phyloP scores from a whole-genome alignment of 495 filamentous ascomycete genomes.

The Geoglossum glabrum region DNA sequence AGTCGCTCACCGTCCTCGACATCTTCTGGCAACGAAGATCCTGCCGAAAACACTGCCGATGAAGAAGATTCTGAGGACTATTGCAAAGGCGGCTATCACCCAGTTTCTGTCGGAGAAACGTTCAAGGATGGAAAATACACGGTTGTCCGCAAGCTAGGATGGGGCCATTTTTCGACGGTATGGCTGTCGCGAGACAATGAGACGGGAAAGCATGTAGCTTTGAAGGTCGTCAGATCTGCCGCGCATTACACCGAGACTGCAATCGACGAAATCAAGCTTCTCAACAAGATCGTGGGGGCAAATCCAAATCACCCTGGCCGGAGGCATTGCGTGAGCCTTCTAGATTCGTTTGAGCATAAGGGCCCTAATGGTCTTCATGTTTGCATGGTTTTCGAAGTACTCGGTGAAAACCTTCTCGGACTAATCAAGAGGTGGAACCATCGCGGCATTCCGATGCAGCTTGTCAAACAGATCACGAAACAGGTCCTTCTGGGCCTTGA shows the following conservation, averaged over 20 bases:
- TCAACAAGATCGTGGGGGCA: constrained; percentile 89
- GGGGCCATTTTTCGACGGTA: constrained; percentile 98
- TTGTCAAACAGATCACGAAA: constrained; percentile 97
- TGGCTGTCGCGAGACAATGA: constrained; percentile 90
- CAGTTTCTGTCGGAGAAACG: constrained; percentile 76
- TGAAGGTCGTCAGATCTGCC: constrained; percentile 93
- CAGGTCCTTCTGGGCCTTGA: constrained; percentile 90
- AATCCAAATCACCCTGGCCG: constrained; percentile 86
- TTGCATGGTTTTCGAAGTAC: constrained; percentile 97
- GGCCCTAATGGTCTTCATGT: constrained; percentile 91
- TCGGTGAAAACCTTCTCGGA: constrained; percentile 88
- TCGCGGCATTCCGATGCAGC: constrained; percentile 80
- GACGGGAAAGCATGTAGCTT: constrained; percentile 80
- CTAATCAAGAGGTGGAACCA: constrained; percentile 98
- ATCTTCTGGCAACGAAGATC: constrained; percentile 62
- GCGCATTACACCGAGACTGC: constrained; percentile 98
- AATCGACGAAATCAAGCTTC: constrained; percentile 94
- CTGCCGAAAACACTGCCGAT: constrained; percentile 76
- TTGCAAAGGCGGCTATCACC: constrained; percentile 96
- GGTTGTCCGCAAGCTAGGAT: constrained; percentile 88
- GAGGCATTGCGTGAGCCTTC: constrained; percentile 80
- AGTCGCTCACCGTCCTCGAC: constrained; percentile 60
- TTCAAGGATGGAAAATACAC: constrained; percentile 98
- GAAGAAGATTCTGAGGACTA: constrained; percentile 99
- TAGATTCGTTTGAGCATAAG: constrained; percentile 96